Evolutionary conservation across 2,329 filamentous ascomycete species (phyloP), one percentile per base, ranked within the genome.

Genomic region (Aureobasidium leucospermi): DNA sequence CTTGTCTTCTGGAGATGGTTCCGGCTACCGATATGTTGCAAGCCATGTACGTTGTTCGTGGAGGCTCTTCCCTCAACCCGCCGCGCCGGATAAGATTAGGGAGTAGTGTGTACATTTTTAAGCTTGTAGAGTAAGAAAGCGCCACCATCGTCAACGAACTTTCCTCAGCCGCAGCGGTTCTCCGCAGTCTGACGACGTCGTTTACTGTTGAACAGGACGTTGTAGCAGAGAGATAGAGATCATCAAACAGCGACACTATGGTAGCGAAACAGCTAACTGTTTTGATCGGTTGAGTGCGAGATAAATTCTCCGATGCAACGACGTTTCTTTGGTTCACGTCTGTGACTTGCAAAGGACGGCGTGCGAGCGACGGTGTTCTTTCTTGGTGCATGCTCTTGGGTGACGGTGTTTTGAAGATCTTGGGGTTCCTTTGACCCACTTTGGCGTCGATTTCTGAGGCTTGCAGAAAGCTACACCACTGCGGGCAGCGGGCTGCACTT

Each of bases 331-430:
- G 46, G 6, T 31, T 13, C 11, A 13, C 11, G 10, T 41, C 13
- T 9, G 8, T 36, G 34, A 36, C 13, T 36, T 36, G 34, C 34
- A 36, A 36, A 13, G 8, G 34, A 36, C 34, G 34, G 34, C 13
- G 34, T 36, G 34, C 8, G 38, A n/a, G 38, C 13, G 15, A 41
- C 15, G 38, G 15, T 29, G 23, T 6, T 32, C 9, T 49, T 38
- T 36, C 8, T 8, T 36, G 8, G 34, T 9, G 8, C 8, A 13
- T 9, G 8, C 13, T 36, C 34, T 51, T 41, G 38, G 10, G 47
- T 51, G 47, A 51, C 47, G 47, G 7, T 28, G 47, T 39, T 51
- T 9, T 51, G 47, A 38, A 38, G 47, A 51, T 51, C 47, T 49
- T 36, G 23, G 13, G 47, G 32, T 7, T 23, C 16, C 16, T 19